Evolutionary conservation across 2,329 filamentous ascomycete species (phyloP).

Genomic region (Aspergillus udagawae): DNA sequence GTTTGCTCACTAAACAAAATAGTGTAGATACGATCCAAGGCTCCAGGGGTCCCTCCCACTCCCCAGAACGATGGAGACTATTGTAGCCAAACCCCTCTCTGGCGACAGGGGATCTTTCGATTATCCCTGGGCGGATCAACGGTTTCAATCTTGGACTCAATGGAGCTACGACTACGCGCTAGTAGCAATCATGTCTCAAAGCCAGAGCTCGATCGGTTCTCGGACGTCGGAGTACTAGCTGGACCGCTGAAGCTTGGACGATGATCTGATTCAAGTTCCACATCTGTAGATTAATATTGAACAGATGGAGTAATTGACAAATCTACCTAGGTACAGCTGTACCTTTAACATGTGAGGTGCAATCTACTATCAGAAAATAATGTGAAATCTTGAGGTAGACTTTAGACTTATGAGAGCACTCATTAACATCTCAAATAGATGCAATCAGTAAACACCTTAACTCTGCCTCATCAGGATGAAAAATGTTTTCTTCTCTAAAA

Average conservation of each 20-base stretch:
- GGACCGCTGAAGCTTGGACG: neutral
- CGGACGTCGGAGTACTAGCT: neutral
- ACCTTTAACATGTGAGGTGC: neutral
- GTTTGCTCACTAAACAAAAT: neutral
- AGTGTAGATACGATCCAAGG: neutral
- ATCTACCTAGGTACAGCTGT: neutral
- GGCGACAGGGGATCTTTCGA: constrained; percentile 17
- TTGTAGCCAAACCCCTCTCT: constrained; percentile 10
- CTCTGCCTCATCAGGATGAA: neutral
- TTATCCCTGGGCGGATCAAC: constrained; percentile 32
- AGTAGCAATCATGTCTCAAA: neutral
- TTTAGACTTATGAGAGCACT: neutral
- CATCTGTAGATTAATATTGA: neutral
- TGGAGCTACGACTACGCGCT: neutral
- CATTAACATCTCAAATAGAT: neutral
- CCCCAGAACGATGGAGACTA: constrained; percentile 13
- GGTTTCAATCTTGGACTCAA: neutral
- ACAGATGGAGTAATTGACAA: neutral
- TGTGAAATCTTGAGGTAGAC: neutral
- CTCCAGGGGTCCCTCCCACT: neutral
- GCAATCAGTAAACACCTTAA: neutral
- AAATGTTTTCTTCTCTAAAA: too few species aligned
- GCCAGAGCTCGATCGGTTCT: neutral
- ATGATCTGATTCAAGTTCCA: neutral
- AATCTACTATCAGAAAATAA: neutral